Conservation (phyloP, 106 monocot genomes). For the Triglochin maritima region DNA sequence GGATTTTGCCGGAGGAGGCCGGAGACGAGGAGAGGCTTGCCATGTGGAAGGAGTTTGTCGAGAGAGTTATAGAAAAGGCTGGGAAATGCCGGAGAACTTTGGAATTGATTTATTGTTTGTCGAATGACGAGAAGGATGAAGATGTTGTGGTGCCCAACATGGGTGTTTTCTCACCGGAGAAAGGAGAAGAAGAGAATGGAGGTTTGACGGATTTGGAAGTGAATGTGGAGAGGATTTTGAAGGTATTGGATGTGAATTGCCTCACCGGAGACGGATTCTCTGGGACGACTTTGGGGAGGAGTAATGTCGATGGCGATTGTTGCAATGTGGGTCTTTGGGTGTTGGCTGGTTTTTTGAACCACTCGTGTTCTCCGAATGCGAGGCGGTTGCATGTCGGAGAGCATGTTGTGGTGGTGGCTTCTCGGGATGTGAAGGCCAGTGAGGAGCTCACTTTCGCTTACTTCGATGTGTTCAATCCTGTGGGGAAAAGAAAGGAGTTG, state of each 20-base stretch:
- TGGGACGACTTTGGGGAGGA: constrained; percentile 34
- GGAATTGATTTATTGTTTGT: constrained; percentile 41
- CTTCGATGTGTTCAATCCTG: constrained; percentile 53
- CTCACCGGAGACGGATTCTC: constrained; percentile 45
- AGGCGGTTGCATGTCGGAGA: constrained; percentile 68
- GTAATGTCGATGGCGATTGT: background rate
- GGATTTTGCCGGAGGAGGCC: constrained; percentile 34
- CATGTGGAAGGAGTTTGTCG: constrained; percentile 91
- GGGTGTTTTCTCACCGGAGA: constrained; percentile 35
- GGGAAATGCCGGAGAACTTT: constrained; percentile 36
- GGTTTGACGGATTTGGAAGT: background rate
- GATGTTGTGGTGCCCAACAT: constrained; percentile 38
- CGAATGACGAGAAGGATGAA: constrained; percentile 31
- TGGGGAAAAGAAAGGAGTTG: constrained; percentile 39
- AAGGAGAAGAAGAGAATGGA: background rate
- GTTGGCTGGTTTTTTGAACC: constrained; percentile 70
- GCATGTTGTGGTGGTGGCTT: constrained; percentile 45
- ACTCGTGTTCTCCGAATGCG: constrained; percentile 75
- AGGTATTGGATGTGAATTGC: constrained; percentile 76
- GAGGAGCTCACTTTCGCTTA: constrained; percentile 80
- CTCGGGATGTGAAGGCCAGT: constrained; percentile 57
- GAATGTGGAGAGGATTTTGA: constrained; percentile 48
- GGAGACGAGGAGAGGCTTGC: constrained; percentile 33
- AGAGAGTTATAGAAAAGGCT: constrained; percentile 34
- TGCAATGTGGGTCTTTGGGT: constrained; percentile 72